Base-by-base conservation (phyloP, 495 filamentous ascomycete genomes). In the Aspergillus egyptiacus region DNA sequence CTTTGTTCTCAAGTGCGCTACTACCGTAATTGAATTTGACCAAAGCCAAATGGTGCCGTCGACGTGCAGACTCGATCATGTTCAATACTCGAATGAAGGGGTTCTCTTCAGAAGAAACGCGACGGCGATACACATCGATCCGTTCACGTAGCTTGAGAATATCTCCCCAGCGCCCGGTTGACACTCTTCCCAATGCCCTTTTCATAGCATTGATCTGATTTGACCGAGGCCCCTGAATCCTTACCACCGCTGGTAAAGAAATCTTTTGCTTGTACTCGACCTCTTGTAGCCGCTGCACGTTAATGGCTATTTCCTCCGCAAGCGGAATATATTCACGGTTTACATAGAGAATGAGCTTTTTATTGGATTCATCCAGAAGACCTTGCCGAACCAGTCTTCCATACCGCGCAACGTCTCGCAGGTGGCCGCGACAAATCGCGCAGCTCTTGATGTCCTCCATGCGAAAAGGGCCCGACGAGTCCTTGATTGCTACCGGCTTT, bases 321-420 rank as follows among this genome's bases (percentile, higher is more conserved):
- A 87, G 69, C 4, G 66, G 61, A 19, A 76, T 50, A 55, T 77
- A 81, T 33, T 67, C 51, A 2, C 57, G 55, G 32, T 81, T 77
- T 4, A 76, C 58, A 44, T 63, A 72, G 6, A 73, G 47, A 24
- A 81, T 75, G 55, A 89, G 82, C 48, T 80, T 83, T 61, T 85
- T 86, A 0, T 81, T 83, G 0, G 78, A 68, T 55, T 87, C 81
- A 42, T 89, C 81, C 2, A 90, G 64, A 35, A 79, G 60, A 5
- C 75, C 84, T 5, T 79, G 73, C 24, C 78, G 73, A 18, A 85
- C 73, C 6, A 90, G 76, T n/a, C 84, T 73, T 17, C 81, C 77
- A 56, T 91, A 90, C 8, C 85, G 67, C 4, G 81, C 63, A 43
- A 89, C 73, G 37, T 76, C 71, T 18, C 81, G 68, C 18, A 90